Conservation (phyloP, 768 basidiomycete species). For the Leccinellum rugosiceps region DNA sequence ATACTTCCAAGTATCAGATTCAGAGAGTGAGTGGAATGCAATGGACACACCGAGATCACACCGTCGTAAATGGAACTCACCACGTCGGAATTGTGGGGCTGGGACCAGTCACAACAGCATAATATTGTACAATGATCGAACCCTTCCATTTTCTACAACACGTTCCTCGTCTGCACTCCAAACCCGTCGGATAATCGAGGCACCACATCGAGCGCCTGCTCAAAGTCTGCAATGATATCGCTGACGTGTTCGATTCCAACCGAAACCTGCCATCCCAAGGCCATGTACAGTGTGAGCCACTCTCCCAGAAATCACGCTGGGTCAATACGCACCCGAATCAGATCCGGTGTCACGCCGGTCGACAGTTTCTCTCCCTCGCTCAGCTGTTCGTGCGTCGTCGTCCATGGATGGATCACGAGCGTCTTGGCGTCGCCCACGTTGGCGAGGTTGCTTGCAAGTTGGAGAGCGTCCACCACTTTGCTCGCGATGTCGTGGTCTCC, state of each 20-base stretch:
- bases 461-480: conserved; percentile 66
- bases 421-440: conserved; percentile 70
- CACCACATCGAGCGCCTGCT: conserved; percentile 34
- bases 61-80: too few relatives aligned
- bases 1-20: too few relatives aligned
- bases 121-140: background rate
- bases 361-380: conserved; percentile 43
- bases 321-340: conserved; percentile 47
- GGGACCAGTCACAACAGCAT: background rate
- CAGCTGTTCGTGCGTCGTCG: conserved; percentile 61
- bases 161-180: background rate
- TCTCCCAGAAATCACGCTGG: background rate
- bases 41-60: too few relatives aligned
- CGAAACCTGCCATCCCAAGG: conserved; percentile 30
- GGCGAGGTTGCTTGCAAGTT: conserved; percentile 67
- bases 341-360: conserved; percentile 52
- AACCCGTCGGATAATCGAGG: background rate
- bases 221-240: conserved; percentile 50
- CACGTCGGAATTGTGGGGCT: too few relatives aligned
- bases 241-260: conserved; percentile 43
- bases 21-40: too few relatives aligned
- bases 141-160: background rate
- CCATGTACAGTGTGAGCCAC: background rate
- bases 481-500: conserved; percentile 51
- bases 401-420: conserved; percentile 56